Evolutionary conservation across 768 basidiomycete species (phyloP).

Genomic region (Lentinus tigrinus): DNA sequence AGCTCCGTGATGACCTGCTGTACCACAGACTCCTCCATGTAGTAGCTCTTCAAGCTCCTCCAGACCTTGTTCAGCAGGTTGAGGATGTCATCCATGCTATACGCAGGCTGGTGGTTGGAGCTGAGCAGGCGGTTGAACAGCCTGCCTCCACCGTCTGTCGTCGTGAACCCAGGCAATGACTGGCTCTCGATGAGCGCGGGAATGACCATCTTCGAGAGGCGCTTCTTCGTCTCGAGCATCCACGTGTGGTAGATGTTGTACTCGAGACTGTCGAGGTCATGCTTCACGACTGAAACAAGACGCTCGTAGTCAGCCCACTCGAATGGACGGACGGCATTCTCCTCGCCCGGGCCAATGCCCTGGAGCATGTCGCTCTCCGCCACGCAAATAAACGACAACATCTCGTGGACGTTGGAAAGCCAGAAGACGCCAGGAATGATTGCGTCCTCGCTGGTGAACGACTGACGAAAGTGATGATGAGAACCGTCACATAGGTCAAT

Average conservation of each 20-base stretch:
- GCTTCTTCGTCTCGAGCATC: conserved; percentile 98
- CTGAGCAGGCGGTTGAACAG: conserved; percentile 92
- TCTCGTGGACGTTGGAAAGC: conserved; percentile 99
- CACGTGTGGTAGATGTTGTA: conserved; percentile 99
- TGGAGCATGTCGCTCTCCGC: conserved; percentile 99
- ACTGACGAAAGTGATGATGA: conserved; percentile 46
- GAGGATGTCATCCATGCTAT: conserved; percentile 96
- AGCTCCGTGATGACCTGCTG: conserved; percentile 95
- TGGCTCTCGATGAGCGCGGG: conserved; percentile 99
- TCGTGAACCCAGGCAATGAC: conserved; percentile 96
- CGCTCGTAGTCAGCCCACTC: conserved; percentile 98
- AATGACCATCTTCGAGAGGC: conserved; percentile 94
- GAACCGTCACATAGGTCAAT: background rate
- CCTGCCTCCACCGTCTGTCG: conserved; percentile 88
- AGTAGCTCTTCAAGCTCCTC: conserved; percentile 98
- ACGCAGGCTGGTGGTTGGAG: conserved; percentile 85
- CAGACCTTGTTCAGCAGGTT: conserved; percentile 96
- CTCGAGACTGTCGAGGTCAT: conserved; percentile 96
- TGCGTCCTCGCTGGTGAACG: conserved; percentile 90
- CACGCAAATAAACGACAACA: conserved; percentile 97
- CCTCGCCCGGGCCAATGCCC: conserved; percentile 95
- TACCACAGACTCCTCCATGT: conserved; percentile 95
- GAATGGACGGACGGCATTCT: conserved; percentile 86
- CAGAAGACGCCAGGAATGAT: conserved; percentile 97
- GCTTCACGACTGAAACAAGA: conserved; percentile 96